These are phyloP conservation scores for Globisporangium alternatum DNA, from an alignment of 352 stramenopile genomes.

Conservation along the genomic window DNA sequence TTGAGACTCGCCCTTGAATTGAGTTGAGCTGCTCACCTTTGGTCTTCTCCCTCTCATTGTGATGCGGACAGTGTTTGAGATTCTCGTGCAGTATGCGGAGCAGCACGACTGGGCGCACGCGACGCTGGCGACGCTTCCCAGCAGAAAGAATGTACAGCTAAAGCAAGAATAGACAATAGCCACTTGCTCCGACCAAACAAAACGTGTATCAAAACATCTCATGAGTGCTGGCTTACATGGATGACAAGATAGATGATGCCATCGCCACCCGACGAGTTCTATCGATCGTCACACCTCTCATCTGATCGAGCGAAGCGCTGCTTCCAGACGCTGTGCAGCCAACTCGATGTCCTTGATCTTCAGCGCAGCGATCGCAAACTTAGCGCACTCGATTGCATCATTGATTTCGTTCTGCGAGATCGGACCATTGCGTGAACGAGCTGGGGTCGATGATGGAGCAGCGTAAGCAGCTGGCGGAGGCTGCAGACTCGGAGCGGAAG, in stretches of 20 bases:
- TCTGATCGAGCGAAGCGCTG: conserved; percentile 66
- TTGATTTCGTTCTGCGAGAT: conserved; percentile 74
- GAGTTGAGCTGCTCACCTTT: not conserved
- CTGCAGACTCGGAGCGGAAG: conserved; percentile 7
- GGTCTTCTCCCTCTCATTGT: not conserved
- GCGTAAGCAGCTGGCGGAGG: conserved; percentile 1
- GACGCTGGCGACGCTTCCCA: conserved; percentile 61
- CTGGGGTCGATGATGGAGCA: conserved; percentile 1
- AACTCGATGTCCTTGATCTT: conserved; percentile 87
- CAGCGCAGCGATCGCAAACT: conserved; percentile 77
- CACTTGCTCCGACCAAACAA: conserved; percentile 7
- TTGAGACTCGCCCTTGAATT: not conserved
- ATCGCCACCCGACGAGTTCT: not conserved
- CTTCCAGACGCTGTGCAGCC: conserved; percentile 71
- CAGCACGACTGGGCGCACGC: conserved; percentile 75
- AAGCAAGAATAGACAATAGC: conserved; percentile 34
- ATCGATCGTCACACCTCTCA: conserved; percentile 20
- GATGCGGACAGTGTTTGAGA: conserved; percentile 61
- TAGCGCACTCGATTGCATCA: conserved; percentile 79
- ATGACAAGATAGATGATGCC: not conserved
- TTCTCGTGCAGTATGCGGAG: conserved; percentile 67
- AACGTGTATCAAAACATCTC: not conserved
- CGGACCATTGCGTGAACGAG: conserved; percentile 31
- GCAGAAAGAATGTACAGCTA: conserved; percentile 60
- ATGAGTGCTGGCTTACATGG: not conserved